Percentiles rank a stretch among this genome's conserved stretches.
phyloP scores from a whole-genome alignment of 352 stramenopile genomes.

The Globisporangium paroecandrum region DNA sequence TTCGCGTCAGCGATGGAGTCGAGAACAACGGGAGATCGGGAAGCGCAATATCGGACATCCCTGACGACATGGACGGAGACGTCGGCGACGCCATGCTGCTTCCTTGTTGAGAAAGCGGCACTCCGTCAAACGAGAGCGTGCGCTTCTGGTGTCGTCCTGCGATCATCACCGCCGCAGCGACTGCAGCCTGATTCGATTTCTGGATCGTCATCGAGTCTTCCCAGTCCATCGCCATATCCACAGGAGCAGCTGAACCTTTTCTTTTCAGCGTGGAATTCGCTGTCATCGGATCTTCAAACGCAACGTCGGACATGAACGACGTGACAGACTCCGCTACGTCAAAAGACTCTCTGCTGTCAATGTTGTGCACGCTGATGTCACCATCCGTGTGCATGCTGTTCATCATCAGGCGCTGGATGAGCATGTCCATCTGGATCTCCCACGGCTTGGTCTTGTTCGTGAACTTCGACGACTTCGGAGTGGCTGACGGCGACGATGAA shows the following conservation, averaged over 20 bases:
- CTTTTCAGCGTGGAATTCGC: not conserved
- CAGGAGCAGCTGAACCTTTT: not conserved
- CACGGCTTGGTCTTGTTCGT: conserved; percentile 51
- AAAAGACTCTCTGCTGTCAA: conserved; percentile 58
- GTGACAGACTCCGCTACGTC: conserved; percentile 28
- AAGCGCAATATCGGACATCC: conserved; percentile 13
- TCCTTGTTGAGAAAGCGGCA: not conserved
- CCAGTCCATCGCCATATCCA: conserved; percentile 15
- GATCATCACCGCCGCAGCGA: conserved; percentile 37
- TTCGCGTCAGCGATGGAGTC: conserved; percentile 30
- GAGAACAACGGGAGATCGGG: conserved; percentile 26
- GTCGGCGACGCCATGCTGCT: conserved; percentile 2
- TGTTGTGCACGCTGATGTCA: conserved; percentile 82
- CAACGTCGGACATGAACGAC: conserved; percentile 41
- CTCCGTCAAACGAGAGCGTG: conserved; percentile 38
- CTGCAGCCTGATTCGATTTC: conserved; percentile 38
- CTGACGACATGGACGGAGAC: conserved; percentile 21
- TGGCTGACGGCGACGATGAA: conserved; percentile 14
- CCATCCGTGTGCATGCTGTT: conserved; percentile 72
- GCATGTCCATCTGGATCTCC: conserved; percentile 83
- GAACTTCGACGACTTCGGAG: not conserved
- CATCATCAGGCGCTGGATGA: conserved; percentile 82
- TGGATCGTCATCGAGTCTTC: conserved; percentile 27
- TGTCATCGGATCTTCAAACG: conserved; percentile 6
- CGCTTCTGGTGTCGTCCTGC: conserved; percentile 39